A percentile compares a stretch with the other conserved stretches of the same genome.
Conservation (phyloP, 2,329 filamentous ascomycete species). For the Colletotrichum sp. region DNA sequence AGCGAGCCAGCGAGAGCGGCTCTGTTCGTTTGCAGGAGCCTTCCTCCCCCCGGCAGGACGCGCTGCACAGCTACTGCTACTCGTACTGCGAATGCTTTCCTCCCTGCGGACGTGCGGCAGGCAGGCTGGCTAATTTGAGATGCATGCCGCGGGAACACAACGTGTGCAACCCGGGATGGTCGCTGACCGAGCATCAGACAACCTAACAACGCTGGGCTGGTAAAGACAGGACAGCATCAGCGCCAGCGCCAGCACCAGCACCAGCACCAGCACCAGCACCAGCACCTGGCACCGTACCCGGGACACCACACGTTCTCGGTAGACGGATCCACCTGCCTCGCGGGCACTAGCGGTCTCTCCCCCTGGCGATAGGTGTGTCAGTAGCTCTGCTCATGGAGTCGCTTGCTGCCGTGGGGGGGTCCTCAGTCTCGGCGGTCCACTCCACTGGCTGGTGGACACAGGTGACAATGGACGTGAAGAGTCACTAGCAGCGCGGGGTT, state of each 20-base stretch:
- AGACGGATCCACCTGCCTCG: not conserved
- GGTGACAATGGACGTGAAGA: not conserved
- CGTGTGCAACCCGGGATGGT: not conserved
- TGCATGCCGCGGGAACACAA: not conserved
- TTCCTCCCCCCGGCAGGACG: not conserved
- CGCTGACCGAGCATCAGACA: not conserved
- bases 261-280: not conserved
- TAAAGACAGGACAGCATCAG: not conserved
- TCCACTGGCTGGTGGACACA: conserved; percentile 7
- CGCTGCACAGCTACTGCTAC: not conserved
- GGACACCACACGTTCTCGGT: not conserved
- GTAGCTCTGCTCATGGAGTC: conserved; percentile 1
- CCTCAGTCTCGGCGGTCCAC: not conserved
- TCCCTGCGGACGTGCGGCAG: not conserved
- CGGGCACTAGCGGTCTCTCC: not conserved
- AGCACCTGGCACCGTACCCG: not conserved
- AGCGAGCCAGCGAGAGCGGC: not conserved
- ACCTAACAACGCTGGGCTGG: not conserved
- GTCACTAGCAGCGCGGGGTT: not conserved
- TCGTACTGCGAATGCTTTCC: not conserved
- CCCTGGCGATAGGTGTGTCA: not conserved
- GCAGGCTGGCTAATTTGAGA: not conserved
- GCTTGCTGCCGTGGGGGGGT: not conserved
- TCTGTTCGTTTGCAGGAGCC: not conserved
- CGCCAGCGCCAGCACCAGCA: not conserved